These are phyloP conservation scores for Senna tora DNA, from an alignment of 306 rosid genomes.

Conservation along the genomic window DNA sequence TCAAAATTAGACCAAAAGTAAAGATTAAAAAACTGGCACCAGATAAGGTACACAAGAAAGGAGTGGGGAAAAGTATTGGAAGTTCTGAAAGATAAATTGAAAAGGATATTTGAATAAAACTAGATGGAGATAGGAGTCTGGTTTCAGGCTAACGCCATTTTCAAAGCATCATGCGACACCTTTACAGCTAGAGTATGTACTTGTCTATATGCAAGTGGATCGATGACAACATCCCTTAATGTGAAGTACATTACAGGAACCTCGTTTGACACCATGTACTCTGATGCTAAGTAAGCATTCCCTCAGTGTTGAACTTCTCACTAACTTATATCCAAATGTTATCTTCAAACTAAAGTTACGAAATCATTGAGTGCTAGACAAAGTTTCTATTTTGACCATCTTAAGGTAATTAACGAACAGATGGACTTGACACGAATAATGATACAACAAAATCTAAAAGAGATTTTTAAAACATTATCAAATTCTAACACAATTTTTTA, in stretches of 20 bases:
- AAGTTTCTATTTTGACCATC: constrained; percentile 22
- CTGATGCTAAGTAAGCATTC: constrained; percentile 45
- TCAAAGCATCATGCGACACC: constrained; percentile 39
- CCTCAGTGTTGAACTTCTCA: constrained; percentile 35
- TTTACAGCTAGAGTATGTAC: constrained; percentile 49
- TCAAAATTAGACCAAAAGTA: constrained; percentile 2
- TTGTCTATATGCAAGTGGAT: constrained; percentile 40
- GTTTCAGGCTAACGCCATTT: constrained; percentile 44
- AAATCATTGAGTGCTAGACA: background rate
- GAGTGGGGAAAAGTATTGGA: constrained; percentile 35
- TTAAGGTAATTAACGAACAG: background rate
- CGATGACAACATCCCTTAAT: constrained; percentile 35
- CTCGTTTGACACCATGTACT: constrained; percentile 36
- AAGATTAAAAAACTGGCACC: background rate
- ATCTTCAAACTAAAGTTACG: constrained; percentile 30
- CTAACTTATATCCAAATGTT: constrained; percentile 38
- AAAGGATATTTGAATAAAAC: constrained; percentile 31
- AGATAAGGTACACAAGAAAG: constrained; percentile 4
- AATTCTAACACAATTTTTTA: background rate
- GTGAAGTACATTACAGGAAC: constrained; percentile 39
- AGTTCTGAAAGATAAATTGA: constrained; percentile 32
- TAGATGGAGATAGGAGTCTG: constrained; percentile 34
- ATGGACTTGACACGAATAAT: background rate
- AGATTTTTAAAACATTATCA: background rate
- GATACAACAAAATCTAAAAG: background rate